phyloP scores from a whole-genome alignment of 495 filamentous ascomycete genomes.

The Aspergillus olivimuriae region DNA sequence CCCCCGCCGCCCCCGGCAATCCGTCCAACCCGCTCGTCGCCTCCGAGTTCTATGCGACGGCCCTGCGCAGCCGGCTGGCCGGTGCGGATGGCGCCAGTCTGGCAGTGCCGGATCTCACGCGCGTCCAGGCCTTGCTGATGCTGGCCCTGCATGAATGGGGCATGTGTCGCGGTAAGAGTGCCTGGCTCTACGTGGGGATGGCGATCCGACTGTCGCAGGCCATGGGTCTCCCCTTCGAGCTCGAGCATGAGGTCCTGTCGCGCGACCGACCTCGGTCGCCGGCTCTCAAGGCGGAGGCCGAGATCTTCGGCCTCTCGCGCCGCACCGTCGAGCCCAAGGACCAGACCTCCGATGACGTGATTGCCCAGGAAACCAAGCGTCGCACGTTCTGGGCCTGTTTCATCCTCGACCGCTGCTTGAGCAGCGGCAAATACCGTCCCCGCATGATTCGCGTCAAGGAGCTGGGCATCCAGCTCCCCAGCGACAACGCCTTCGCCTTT shows the following conservation, averaged over 20 bases:
- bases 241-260: conserved; percentile 38
- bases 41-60: conserved; percentile 73
- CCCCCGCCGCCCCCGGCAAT: conserved; percentile 37
- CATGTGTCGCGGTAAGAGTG: conserved; percentile 65
- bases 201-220: conserved; percentile 71
- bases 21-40: conserved; percentile 58
- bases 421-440: conserved; percentile 67
- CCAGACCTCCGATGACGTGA: conserved; percentile 48
- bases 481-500: conserved; percentile 44
- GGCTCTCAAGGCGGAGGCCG: conserved; percentile 35
- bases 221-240: conserved; percentile 62
- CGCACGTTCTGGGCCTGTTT: conserved; percentile 86
- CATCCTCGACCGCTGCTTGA: conserved; percentile 72
- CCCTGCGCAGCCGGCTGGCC: conserved; percentile 60
- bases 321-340: conserved; percentile 27
- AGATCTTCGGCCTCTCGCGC: conserved; percentile 36
- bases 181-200: conserved; percentile 72
- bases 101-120: conserved; percentile 55
- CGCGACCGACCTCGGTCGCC: conserved; percentile 39
- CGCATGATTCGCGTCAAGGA: conserved; percentile 63
- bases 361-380: conserved; percentile 68
- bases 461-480: conserved; percentile 46
- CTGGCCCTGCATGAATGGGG: conserved; percentile 81
- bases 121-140: conserved; percentile 75
- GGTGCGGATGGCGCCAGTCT: conserved; percentile 45